Evolutionary conservation across 345 rosid genomes (phyloP).

Genomic region (Eucalyptus brandiana): DNA sequence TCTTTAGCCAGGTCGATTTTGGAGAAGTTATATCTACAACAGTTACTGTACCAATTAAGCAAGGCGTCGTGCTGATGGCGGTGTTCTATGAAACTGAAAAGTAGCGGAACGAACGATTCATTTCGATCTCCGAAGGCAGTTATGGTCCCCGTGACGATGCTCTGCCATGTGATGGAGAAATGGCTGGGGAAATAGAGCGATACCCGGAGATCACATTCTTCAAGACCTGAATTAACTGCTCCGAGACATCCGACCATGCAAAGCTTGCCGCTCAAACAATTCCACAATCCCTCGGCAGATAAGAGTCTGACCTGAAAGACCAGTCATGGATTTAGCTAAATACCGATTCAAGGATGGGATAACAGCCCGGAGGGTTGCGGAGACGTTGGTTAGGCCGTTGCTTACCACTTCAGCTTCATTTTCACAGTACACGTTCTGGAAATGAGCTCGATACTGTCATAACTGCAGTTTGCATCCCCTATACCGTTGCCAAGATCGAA

Average conservation of each 20-base stretch:
- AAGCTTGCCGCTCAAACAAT: not conserved
- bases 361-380: not conserved
- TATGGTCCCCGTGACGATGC: not conserved
- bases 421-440: not conserved
- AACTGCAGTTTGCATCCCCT: not conserved
- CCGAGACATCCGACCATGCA: slow-evolving; percentile 1
- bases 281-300: slow-evolving; percentile 2
- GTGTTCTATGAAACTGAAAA: not conserved
- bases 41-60: not conserved
- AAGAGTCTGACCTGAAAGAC: not conserved
- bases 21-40: not conserved
- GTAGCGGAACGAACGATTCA: not conserved
- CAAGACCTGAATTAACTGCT: not conserved
- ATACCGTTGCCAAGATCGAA: not conserved
- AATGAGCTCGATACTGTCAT: not conserved
- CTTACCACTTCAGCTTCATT: not conserved
- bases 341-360: not conserved
- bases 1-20: not conserved
- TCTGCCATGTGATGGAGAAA: not conserved
- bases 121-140: not conserved
- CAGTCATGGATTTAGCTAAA: not conserved
- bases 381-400: not conserved
- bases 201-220: not conserved
- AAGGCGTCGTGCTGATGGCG: not conserved
- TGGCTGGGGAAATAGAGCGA: not conserved